Evolutionary conservation across 2,329 filamentous ascomycete species (phyloP).

Genomic region (Pseudodiploospora longispora): DNA sequence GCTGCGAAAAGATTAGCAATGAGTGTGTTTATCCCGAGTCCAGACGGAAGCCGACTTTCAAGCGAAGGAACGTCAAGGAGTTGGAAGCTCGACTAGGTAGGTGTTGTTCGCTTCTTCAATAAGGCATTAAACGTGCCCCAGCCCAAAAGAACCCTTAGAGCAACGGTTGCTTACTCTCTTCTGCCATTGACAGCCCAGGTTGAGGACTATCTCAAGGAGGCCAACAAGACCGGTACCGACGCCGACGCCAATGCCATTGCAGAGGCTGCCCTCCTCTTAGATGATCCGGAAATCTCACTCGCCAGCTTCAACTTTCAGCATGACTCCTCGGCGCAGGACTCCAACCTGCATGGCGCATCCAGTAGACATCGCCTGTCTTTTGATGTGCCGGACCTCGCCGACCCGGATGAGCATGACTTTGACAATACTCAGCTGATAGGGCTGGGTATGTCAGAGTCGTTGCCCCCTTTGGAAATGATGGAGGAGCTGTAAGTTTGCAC

Average conservation of each 20-base stretch:
- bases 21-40: constrained; percentile 86
- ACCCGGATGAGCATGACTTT: constrained; percentile 8
- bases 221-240: constrained; percentile 31
- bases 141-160: constrained; percentile 1
- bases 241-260: background rate
- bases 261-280: background rate
- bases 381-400: constrained; percentile 10
- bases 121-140: background rate
- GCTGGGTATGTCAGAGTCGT: constrained; percentile 70
- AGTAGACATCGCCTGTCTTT: constrained; percentile 9
- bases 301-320: constrained; percentile 9
- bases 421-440: constrained; percentile 50
- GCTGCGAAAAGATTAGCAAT: constrained; percentile 65
- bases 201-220: constrained; percentile 67
- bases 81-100: constrained; percentile 79
- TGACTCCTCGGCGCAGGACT: constrained; percentile 10
- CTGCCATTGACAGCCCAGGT: constrained; percentile 55
- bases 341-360: constrained; percentile 6
- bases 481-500: constrained; percentile 62
- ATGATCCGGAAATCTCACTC: constrained; percentile 3
- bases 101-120: constrained; percentile 10
- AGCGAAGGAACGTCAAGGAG: constrained; percentile 83
- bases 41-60: constrained; percentile 78
- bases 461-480: constrained; percentile 71
- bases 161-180: background rate